phyloP scores from a whole-genome alignment of 345 rosid genomes.

The Laguncularia racemosa region DNA sequence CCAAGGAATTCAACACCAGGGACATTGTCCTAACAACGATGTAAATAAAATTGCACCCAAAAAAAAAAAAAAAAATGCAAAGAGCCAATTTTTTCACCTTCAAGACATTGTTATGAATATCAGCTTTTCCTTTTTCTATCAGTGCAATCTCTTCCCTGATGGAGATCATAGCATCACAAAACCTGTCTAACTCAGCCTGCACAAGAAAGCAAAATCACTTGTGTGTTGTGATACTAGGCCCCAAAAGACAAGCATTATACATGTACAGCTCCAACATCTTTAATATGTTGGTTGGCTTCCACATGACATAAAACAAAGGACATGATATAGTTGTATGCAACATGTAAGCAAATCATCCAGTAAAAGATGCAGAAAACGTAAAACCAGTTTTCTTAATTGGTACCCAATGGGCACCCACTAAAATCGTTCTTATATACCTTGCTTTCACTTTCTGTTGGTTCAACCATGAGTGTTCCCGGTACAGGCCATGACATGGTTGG shows the following conservation, averaged over 20 bases:
- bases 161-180: conserved; percentile 91
- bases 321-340: no score
- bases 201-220: background rate
- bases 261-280: background rate
- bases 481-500: conserved; percentile 99
- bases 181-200: conserved; percentile 98
- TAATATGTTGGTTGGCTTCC: no score
- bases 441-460: conserved; percentile 99
- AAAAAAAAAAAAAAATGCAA: no score
- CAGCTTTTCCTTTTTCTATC: conserved; percentile 93
- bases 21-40: no score
- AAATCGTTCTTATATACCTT: conserved; percentile 38
- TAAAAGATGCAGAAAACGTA: no score
- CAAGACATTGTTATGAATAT: conserved; percentile 81
- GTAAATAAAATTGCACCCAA: no score
- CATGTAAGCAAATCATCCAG: no score
- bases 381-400: no score
- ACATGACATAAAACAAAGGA: no score
- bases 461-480: conserved; percentile 97
- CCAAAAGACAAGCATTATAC: conserved; percentile 4
- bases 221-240: background rate
- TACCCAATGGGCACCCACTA: background rate
- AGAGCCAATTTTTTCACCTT: conserved; percentile 39
- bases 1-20: no score
- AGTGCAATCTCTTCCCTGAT: conserved; percentile 90